Percentiles rank a stretch among this genome's conserved stretches.
Conservation (phyloP, 139 green algal genomes). For the Closterium sp. region DNA sequence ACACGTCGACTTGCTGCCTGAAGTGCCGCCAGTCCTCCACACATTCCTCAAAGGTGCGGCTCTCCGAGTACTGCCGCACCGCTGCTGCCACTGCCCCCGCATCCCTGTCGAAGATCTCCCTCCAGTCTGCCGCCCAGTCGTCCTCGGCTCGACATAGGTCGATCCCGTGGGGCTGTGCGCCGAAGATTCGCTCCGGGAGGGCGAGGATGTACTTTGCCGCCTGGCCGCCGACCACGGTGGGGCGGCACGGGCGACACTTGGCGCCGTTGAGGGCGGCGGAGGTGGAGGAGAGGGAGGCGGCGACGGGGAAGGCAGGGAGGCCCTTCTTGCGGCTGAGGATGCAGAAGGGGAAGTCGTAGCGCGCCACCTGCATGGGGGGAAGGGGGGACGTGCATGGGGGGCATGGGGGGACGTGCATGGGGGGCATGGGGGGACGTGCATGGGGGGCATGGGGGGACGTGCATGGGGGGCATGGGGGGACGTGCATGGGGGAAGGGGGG, state of each 20-base stretch:
- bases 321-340: slow-evolving; percentile 34
- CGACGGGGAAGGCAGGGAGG: slow-evolving; percentile 13
- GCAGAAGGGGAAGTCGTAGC: slow-evolving; percentile 35
- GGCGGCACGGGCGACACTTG: slow-evolving; percentile 42
- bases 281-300: background rate
- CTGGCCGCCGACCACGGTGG: slow-evolving; percentile 8
- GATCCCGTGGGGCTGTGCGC: slow-evolving; percentile 9
- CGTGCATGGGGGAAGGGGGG: background rate
- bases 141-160: slow-evolving; percentile 29
- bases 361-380: background rate
- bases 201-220: slow-evolving; percentile 11
- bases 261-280: slow-evolving; percentile 34
- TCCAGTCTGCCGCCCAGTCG: slow-evolving; percentile 38
- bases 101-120: slow-evolving; percentile 22
- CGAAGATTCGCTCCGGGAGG: slow-evolving; percentile 16
- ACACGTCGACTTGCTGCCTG: background rate
- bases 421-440: background rate
- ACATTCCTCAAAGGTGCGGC: slow-evolving; percentile 16
- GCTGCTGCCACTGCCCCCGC: slow-evolving; percentile 9
- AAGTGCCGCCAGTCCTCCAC: slow-evolving; percentile 11
- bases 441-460: too few species aligned
- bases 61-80: slow-evolving; percentile 3
- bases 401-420: background rate
- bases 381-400: too few species aligned
- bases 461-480: background rate